Percentiles rank a stretch among this genome's conserved stretches.
These are phyloP conservation scores for Carex scoparia DNA, from an alignment of 176 grass and related monocot species.

Conservation along the genomic window DNA sequence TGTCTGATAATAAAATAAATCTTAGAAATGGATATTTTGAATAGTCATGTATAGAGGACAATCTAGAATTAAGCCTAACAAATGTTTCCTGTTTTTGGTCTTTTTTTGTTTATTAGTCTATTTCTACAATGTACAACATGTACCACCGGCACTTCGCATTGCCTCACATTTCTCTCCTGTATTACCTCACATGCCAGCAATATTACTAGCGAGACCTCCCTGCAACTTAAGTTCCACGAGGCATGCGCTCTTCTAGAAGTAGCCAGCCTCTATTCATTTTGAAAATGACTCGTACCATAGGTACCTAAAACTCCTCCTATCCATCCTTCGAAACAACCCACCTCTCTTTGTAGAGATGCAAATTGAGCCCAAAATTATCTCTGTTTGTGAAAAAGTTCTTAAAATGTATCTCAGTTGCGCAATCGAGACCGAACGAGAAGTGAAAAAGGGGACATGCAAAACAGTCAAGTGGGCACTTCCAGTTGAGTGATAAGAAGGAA, in stretches of 20 bases:
- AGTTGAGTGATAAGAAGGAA: constrained; percentile 58
- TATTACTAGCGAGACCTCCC: constrained; percentile 36
- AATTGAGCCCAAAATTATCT: constrained; percentile 56
- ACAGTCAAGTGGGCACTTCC: constrained; percentile 47
- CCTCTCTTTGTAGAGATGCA: constrained; percentile 54
- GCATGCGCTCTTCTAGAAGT: constrained; percentile 78
- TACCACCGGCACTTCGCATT: constrained; percentile 44
- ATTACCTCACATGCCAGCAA: constrained; percentile 73
- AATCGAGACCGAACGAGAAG: constrained; percentile 35
- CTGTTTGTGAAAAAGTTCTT: constrained; percentile 68
- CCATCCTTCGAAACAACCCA: constrained; percentile 53
- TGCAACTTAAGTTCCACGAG: constrained; percentile 35
- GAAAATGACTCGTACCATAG: constrained; percentile 89
- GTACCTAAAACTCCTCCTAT: constrained; percentile 80
- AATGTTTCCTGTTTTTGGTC: background rate
- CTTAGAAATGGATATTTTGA: too few species aligned
- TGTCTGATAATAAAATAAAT: too few species aligned
- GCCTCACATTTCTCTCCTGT: constrained; percentile 62
- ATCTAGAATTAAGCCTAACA: background rate
- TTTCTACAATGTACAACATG: constrained; percentile 61
- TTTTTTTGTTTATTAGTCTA: constrained; percentile 42
- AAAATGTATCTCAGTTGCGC: constrained; percentile 69
- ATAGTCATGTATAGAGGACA: background rate
- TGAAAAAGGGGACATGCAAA: constrained; percentile 19
- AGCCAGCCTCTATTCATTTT: constrained; percentile 73